These are phyloP conservation scores for Gossypium raimondii DNA, from an alignment of 345 rosid species.

Conservation along the genomic window DNA sequence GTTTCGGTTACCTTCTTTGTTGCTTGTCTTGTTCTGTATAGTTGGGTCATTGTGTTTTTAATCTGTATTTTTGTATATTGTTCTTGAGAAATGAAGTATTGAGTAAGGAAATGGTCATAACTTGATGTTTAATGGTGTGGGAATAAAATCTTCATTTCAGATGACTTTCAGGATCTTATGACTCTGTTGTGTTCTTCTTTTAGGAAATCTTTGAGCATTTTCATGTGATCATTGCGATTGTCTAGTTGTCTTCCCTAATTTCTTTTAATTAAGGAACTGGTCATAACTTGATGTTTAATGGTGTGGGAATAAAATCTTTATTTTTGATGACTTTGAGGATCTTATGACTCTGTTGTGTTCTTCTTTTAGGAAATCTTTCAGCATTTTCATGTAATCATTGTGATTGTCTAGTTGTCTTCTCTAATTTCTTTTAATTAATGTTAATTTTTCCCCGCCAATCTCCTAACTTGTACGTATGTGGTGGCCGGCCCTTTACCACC, in stretches of 20 bases:
- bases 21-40: background rate
- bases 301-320: background rate
- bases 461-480: slow-evolving; percentile 60
- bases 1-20: background rate
- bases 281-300: background rate
- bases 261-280: background rate
- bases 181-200: background rate
- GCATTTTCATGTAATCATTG: background rate
- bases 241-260: background rate
- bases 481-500: slow-evolving; percentile 69
- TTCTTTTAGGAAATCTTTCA: background rate
- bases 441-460: slow-evolving; percentile 12
- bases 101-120: background rate
- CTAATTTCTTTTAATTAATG: slow-evolving; percentile 1
- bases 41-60: slow-evolving; percentile 17
- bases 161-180: slow-evolving; percentile 10
- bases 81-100: background rate
- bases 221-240: slow-evolving; percentile 4
- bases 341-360: background rate
- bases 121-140: background rate
- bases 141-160: background rate
- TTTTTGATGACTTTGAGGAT: slow-evolving; percentile 8
- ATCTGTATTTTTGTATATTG: slow-evolving; percentile 2
- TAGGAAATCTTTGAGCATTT: background rate
- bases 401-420: slow-evolving; percentile 14